phyloP scores from a whole-genome alignment of 768 basidiomycete genomes.

The Daedaleopsis sinensis region DNA sequence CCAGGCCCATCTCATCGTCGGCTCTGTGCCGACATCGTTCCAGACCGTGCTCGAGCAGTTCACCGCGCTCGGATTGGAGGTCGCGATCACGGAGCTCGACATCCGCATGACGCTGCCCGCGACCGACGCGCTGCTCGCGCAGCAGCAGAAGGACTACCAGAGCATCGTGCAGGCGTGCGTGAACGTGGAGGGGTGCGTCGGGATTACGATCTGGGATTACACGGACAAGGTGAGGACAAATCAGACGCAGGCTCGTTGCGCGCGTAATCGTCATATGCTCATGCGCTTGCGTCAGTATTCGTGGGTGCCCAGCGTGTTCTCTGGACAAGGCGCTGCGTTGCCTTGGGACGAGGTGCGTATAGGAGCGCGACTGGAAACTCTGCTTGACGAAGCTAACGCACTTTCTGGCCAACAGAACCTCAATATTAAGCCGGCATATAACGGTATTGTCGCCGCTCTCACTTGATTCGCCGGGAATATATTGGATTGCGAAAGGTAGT shows the following conservation, averaged over 20 bases:
- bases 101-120: conserved; percentile 61
- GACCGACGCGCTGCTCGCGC: conserved; percentile 49
- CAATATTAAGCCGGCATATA: conserved; percentile 32
- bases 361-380: no score
- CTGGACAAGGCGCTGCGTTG: conserved; percentile 37
- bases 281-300: conserved; percentile 28
- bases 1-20: conserved; percentile 62
- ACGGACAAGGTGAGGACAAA: conserved; percentile 34
- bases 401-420: conserved; percentile 13
- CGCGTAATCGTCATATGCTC: not conserved
- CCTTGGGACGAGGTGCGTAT: conserved; percentile 32
- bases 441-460: conserved; percentile 30
- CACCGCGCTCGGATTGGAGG: conserved; percentile 62
- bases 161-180: conserved; percentile 59
- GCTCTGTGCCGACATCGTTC: conserved; percentile 50
- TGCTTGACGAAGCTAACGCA: not conserved
- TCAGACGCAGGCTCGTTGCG: not conserved
- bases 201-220: conserved; percentile 45
- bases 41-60: conserved; percentile 53
- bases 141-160: conserved; percentile 61
- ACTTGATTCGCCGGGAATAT: not conserved
- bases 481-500: not conserved
- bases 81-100: conserved; percentile 72
- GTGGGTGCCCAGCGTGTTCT: conserved; percentile 37
- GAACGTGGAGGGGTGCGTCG: conserved; percentile 38